These are phyloP conservation scores for Saccharum officinarum DNA, from an alignment of 176 grass and related monocot genomes.

Conservation along the genomic window DNA sequence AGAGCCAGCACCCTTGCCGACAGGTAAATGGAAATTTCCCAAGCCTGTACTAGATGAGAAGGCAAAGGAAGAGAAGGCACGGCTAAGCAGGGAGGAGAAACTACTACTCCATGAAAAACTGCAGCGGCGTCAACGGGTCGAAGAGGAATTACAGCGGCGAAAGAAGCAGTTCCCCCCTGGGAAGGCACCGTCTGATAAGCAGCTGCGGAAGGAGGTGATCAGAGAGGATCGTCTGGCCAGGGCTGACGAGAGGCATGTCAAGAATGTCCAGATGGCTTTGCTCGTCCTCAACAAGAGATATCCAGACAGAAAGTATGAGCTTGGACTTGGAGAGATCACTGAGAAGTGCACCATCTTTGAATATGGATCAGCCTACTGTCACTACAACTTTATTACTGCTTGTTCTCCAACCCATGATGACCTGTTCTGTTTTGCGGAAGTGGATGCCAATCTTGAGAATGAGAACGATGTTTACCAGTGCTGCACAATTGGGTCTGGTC, in stretches of 20 bases:
- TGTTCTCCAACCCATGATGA: neutral
- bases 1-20: neutral
- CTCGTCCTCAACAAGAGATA: neutral
- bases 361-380: neutral
- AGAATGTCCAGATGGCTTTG: neutral
- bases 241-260: neutral
- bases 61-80: neutral
- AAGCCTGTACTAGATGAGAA: neutral
- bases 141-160: neutral
- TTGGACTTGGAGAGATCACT: neutral
- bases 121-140: neutral
- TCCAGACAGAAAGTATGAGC: neutral
- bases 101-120: neutral
- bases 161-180: neutral
- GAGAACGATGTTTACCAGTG: neutral
- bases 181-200: neutral
- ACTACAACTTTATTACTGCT: slow-evolving; percentile 4
- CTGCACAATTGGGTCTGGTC: neutral
- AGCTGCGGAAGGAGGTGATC: neutral
- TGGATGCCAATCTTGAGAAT: neutral
- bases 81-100: neutral
- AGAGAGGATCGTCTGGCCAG: neutral
- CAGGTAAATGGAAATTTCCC: neutral
- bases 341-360: neutral
- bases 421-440: neutral